Conservation (phyloP, 108 stramenopile genomes). For the Skeletonema costatum region DNA sequence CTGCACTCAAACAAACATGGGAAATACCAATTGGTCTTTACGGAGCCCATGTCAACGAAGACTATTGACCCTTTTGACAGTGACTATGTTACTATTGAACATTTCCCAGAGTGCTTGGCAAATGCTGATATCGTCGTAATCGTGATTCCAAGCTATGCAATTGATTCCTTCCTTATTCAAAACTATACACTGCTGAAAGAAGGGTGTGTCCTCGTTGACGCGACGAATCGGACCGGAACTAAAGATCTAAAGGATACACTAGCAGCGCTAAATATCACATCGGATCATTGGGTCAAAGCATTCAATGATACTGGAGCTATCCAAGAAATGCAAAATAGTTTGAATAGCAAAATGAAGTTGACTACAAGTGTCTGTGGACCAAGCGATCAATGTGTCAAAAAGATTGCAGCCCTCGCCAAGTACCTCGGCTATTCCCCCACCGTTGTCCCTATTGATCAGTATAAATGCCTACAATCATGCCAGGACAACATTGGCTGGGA, state of each 20-base stretch:
- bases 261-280: background rate
- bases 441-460: constrained; percentile 12
- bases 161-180: constrained; percentile 16
- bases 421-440: constrained; percentile 14
- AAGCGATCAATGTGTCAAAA: constrained; percentile 5
- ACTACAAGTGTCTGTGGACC: constrained; percentile 21
- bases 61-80: background rate
- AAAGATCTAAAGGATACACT: constrained; percentile 10
- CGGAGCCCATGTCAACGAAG: background rate
- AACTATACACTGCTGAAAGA: constrained; percentile 18
- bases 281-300: constrained; percentile 25
- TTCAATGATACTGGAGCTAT: constrained; percentile 36
- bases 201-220: constrained; percentile 19
- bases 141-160: constrained; percentile 19
- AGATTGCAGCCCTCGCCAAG: constrained; percentile 12
- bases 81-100: constrained; percentile 2
- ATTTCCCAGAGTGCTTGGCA: constrained; percentile 1
- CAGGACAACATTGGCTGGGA: constrained; percentile 19
- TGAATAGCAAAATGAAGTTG: background rate
- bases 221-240: constrained; percentile 3
- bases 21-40: background rate
- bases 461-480: background rate
- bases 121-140: constrained; percentile 18
- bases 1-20: background rate
- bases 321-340: constrained; percentile 1